Evolutionary conservation across 768 basidiomycete genomes (phyloP), one percentile per base, ranked within the genome.

Genomic region (Mycena floridula): DNA sequence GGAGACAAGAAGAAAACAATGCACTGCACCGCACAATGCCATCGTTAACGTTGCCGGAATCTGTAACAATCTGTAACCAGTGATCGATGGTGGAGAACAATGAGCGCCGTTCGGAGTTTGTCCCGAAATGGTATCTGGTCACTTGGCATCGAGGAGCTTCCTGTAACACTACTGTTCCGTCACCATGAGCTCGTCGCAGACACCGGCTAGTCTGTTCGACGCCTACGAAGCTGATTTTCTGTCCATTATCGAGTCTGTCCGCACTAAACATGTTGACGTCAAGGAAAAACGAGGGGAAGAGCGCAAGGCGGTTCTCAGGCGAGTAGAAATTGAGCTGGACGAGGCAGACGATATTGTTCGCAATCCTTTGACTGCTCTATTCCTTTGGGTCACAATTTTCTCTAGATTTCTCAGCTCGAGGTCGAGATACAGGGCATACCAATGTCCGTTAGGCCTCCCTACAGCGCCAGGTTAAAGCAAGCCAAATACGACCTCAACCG

Each of bases 321-420:
- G 82, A 50, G 84, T 91, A 2, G 88, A 92, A 57, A 81, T 90
- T 59, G 91, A 93, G 57, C 68, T 97, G 0, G 93, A 96, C 54
- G 94, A 95, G 57, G 93, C 91, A 0, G 92, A 94, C 50, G 94
- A 96, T 69, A 88, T 94, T 62, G 92, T 88, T 52, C 38, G 85
- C 63, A 1, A 8, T 11, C 23, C 32, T 44, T 32, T 2, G 7
- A 7, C 32, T 22, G 18, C 7, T 11, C 5, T 37, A 5, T 7
- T 16, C 18, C 40, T 39, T 20, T 42, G 24, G 45, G 18, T 12
- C 48, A 44, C 30, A 24, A 25, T n/a, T n/a, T n/a, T n/a, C 25
- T 25, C 12, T 55, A 96, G 92, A 73, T 96, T 45, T 89, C 89
- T 28, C 93, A 95, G 70, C 88, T 97, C 73, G 91, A 95, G 62